phyloP scores from a whole-genome alignment of 1,284 basidiomycete genomes.

The Cystobasidium sp. region DNA sequence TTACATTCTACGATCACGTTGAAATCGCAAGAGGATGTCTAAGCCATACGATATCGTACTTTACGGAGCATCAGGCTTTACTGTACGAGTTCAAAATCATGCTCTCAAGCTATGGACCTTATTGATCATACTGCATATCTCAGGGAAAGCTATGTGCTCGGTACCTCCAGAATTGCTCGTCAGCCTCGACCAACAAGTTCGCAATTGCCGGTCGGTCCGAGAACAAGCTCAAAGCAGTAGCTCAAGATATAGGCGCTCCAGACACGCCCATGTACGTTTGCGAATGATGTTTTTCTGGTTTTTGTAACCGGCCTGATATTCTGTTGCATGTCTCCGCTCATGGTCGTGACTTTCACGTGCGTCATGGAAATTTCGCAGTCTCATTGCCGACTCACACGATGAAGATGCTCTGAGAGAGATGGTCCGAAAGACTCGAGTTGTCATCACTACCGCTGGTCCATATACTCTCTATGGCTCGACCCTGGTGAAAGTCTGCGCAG shows the following conservation, averaged over 20 bases:
- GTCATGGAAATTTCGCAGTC: constrained; percentile 20
- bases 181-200: constrained; percentile 32
- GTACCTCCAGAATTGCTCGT: constrained; percentile 44
- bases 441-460: constrained; percentile 50
- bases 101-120: not conserved
- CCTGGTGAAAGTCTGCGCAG: constrained; percentile 50
- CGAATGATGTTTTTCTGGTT: not conserved
- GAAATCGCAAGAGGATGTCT: not conserved
- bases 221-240: constrained; percentile 45
- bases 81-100: constrained; percentile 3
- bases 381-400: constrained; percentile 50
- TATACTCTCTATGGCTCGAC: constrained; percentile 48
- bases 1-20: not conserved
- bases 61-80: constrained; percentile 50
- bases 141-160: constrained; percentile 47
- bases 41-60: constrained; percentile 47
- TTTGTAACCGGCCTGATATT: not conserved
- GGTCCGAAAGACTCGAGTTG: constrained; percentile 61
- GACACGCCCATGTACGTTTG: constrained; percentile 26
- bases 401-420: constrained; percentile 69
- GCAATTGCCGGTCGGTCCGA: constrained; percentile 49
- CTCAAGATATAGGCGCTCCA: constrained; percentile 42
- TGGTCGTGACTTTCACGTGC: constrained; percentile 1
- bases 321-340: not conserved
- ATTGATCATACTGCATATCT: not conserved